Conservation (phyloP, 1,284 basidiomycete species). For the Austroboletus niveus region DNA sequence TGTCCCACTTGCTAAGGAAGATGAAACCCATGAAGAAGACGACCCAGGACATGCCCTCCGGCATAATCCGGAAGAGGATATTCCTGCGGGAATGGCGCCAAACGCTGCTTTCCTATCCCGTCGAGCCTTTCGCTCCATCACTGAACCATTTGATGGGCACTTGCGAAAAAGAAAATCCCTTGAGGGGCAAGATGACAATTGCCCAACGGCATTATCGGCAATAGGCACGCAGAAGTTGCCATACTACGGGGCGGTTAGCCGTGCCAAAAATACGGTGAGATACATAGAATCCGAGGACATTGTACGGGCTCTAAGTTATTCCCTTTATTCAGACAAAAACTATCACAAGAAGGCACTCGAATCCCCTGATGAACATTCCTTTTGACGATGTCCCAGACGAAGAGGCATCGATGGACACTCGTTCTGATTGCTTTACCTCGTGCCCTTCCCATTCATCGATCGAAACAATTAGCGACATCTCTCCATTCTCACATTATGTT, state of each 20-base stretch:
- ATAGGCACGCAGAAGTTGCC: background rate
- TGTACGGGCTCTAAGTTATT: constrained; percentile 6
- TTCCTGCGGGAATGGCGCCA: constrained; percentile 39
- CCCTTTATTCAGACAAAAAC: constrained; percentile 2
- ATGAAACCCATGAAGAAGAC: constrained; percentile 7
- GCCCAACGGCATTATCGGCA: background rate
- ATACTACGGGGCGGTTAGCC: background rate
- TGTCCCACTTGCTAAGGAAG: constrained; percentile 5
- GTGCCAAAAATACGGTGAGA: constrained; percentile 11
- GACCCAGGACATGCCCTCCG: constrained; percentile 5
- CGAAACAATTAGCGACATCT: background rate
- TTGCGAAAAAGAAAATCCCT: constrained; percentile 14
- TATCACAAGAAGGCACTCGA: background rate
- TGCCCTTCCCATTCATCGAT: background rate
- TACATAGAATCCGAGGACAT: background rate
- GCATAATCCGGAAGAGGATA: constrained; percentile 37
- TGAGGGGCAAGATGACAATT: background rate
- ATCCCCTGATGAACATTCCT: background rate
- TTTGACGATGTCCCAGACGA: background rate
- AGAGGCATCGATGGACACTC: background rate
- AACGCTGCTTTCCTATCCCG: constrained; percentile 2
- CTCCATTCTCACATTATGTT: background rate
- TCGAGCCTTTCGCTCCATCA: background rate
- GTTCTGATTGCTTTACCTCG: background rate
- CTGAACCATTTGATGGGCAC: background rate